Percentiles rank a stretch among this genome's conserved stretches.
Evolutionary conservation across 148 eudicot species (phyloP).

Genomic region (Rhododendron ovatum): DNA sequence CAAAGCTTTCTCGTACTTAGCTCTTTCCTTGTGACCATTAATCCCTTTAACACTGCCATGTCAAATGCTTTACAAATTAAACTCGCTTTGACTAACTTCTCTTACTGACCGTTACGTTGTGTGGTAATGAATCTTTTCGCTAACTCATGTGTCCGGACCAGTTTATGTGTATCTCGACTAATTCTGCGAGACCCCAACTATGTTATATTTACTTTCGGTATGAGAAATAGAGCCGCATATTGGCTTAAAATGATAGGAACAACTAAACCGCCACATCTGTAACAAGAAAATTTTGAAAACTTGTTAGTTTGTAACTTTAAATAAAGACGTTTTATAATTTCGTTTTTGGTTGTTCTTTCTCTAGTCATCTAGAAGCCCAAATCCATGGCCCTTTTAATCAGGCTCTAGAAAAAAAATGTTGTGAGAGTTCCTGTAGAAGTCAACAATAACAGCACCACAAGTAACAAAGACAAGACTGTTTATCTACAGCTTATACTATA

Average conservation of each 20-base stretch:
- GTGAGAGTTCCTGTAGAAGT: background rate
- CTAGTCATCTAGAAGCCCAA: background rate
- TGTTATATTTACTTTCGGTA: background rate
- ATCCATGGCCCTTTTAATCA: background rate
- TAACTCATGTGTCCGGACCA: background rate
- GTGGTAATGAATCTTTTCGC: background rate
- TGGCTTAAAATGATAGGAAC: no score
- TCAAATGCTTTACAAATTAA: background rate
- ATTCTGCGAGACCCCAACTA: background rate
- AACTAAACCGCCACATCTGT: background rate
- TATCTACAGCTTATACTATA: background rate
- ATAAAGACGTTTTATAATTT: no score
- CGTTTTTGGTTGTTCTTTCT: background rate
- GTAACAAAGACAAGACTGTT: background rate
- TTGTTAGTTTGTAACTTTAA: no score
- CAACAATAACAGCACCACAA: background rate
- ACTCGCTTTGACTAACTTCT: background rate
- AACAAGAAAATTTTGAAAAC: no score
- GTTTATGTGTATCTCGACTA: background rate
- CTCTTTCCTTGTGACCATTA: background rate
- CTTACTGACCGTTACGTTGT: background rate
- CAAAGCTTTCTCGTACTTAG: slow-evolving; percentile 21
- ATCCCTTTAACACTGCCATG: background rate
- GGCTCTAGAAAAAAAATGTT: background rate
- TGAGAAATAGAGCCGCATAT: background rate